Evolutionary conservation across 257 asterid genomes (phyloP).

Genomic region (Solanum rostratum): DNA sequence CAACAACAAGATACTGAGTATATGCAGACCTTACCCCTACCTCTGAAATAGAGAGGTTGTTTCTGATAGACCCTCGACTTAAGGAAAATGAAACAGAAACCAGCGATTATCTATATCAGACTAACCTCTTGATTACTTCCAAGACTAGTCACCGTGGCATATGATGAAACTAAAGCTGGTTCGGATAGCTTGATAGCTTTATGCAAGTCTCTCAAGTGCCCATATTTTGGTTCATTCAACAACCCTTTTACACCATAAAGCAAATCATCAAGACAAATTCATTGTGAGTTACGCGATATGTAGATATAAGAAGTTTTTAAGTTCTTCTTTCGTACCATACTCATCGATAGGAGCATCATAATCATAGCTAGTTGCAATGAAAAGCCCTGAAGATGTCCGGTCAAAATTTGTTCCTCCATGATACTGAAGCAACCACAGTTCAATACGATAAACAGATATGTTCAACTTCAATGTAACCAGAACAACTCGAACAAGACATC

Average conservation of each 20-base stretch:
- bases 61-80: not conserved
- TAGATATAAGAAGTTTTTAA: not conserved
- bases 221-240: slow-evolving; percentile 60
- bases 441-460: not conserved
- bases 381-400: slow-evolving; percentile 69
- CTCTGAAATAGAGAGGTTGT: not conserved
- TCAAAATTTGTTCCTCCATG: slow-evolving; percentile 95
- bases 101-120: not conserved
- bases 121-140: slow-evolving; percentile 82
- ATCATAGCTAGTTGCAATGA: slow-evolving; percentile 78
- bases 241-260: slow-evolving; percentile 32
- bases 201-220: slow-evolving; percentile 79
- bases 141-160: slow-evolving; percentile 69
- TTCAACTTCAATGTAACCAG: too few species aligned
- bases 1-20: not conserved
- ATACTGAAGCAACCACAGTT: slow-evolving; percentile 32
- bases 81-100: not conserved
- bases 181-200: slow-evolving; percentile 82
- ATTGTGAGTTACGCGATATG: not conserved
- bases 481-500: not conserved
- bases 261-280: not conserved
- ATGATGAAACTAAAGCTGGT: slow-evolving; percentile 76
- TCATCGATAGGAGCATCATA: slow-evolving; percentile 92
- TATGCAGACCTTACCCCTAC: not conserved
- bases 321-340: slow-evolving; percentile 42